A percentile compares a stretch with the other conserved stretches of the same genome.
These are phyloP conservation scores for Solidago caesia DNA, from an alignment of 129 eudicot genomes.

Conservation along the genomic window DNA sequence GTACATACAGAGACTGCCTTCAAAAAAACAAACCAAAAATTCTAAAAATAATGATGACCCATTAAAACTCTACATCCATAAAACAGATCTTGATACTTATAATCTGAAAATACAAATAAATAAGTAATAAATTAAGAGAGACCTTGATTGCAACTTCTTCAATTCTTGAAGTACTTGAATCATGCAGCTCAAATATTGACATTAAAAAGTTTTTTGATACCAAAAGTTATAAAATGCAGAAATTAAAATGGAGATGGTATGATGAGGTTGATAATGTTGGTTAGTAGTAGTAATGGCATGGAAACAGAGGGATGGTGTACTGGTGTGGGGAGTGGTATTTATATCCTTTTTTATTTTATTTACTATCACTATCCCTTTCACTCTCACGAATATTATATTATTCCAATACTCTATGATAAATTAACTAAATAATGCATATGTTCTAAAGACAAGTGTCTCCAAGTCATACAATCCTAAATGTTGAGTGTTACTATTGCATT, in stretches of 20 bases:
- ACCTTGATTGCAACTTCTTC: conserved; percentile 31
- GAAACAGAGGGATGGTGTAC: conserved; percentile 10
- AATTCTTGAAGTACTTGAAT: conserved; percentile 28
- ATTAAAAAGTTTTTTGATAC: not conserved
- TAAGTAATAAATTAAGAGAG: not conserved
- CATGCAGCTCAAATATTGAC: conserved; percentile 29
- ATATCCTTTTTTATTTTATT: conserved; percentile 8
- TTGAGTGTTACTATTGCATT: too few species aligned
- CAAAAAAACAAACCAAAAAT: too few species aligned
- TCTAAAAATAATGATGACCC: conserved; percentile 18
- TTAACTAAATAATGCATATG: not conserved
- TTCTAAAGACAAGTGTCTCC: conserved; percentile 1
- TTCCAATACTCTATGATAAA: not conserved
- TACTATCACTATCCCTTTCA: not conserved
- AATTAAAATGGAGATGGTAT: conserved; percentile 21
- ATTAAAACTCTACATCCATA: conserved; percentile 14
- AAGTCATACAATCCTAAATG: not conserved
- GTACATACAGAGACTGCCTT: too few species aligned
- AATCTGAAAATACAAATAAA: not conserved
- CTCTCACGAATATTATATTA: conserved; percentile 27
- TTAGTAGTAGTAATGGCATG: conserved; percentile 17
- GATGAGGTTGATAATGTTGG: conserved; percentile 24
- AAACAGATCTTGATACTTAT: not conserved
- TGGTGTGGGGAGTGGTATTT: conserved; percentile 30
- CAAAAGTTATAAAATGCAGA: not conserved